phyloP scores from a whole-genome alignment of 176 grass and related monocot genomes.

The Themeda triandra region DNA sequence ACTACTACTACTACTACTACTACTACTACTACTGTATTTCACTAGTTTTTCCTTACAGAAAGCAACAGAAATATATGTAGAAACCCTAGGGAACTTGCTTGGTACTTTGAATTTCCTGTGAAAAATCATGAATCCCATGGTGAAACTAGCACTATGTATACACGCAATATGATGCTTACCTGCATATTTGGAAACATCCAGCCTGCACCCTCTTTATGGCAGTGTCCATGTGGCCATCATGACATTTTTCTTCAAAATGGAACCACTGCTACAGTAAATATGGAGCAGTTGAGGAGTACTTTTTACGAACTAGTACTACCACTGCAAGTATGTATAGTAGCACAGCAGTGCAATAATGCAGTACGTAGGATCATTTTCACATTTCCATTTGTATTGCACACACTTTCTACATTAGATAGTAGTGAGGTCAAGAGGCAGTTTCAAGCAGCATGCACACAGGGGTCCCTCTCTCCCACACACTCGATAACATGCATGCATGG shows the following conservation, averaged over 20 bases:
- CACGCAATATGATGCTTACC: not conserved
- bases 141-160: not conserved
- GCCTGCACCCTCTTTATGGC: slow-evolving; percentile 12
- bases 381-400: not conserved
- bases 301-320: not conserved
- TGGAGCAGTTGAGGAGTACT: slow-evolving; percentile 10
- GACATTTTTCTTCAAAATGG: slow-evolving; percentile 13
- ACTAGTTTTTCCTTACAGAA: too few relatives aligned
- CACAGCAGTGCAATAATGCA: not conserved
- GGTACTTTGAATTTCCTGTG: not conserved
- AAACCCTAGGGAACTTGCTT: too few relatives aligned
- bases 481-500: too few relatives aligned
- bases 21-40: too few relatives aligned
- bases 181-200: not conserved
- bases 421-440: not conserved
- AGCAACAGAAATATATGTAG: too few relatives aligned
- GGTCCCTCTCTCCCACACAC: too few relatives aligned
- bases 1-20: too few relatives aligned
- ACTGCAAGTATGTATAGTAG: slow-evolving; percentile 7
- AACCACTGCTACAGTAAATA: not conserved
- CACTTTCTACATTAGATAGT: not conserved
- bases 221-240: not conserved
- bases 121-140: not conserved
- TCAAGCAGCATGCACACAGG: not conserved
- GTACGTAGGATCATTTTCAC: slow-evolving; percentile 17